A percentile compares a stretch with the other conserved stretches of the same genome.
phyloP scores from a whole-genome alignment of 176 grass and related monocot genomes.

The Triticum monococcum region DNA sequence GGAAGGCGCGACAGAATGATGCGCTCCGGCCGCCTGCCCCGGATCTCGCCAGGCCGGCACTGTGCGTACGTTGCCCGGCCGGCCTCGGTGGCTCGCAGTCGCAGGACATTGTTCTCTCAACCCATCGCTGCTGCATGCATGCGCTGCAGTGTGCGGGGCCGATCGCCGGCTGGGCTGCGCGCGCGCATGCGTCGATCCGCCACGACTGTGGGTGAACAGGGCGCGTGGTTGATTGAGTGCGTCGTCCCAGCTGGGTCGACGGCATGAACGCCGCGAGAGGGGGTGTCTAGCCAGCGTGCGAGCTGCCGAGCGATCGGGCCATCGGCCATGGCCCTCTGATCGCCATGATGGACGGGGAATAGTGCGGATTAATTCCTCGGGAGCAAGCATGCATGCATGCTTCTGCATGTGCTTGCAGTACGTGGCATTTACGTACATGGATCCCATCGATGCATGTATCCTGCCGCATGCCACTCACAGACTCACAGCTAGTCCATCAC shows the following conservation, averaged over 20 bases:
- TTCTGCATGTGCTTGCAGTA: neutral
- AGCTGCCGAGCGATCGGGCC: neutral
- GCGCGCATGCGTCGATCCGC: neutral
- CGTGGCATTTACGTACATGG: neutral
- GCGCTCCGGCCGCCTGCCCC: neutral
- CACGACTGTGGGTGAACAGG: neutral
- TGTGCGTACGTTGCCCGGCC: neutral
- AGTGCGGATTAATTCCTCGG: neutral
- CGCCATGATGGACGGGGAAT: neutral
- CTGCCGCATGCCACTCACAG: neutral
- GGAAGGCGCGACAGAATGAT: conserved; percentile 2
- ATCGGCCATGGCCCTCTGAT: neutral
- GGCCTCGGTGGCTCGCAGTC: neutral
- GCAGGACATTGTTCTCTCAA: neutral
- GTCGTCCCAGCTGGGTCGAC: neutral
- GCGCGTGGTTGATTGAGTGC: neutral
- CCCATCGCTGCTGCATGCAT: neutral
- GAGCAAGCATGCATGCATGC: neutral
- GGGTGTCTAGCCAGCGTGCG: neutral
- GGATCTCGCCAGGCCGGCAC: conserved; percentile 2
- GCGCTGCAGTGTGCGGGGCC: neutral
- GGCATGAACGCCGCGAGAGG: conserved; percentile 7
- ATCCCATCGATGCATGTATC: neutral
- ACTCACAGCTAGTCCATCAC: neutral
- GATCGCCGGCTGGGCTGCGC: neutral